phyloP scores from a whole-genome alignment of 352 stramenopile species.

The Phytopythium oedochilum region DNA sequence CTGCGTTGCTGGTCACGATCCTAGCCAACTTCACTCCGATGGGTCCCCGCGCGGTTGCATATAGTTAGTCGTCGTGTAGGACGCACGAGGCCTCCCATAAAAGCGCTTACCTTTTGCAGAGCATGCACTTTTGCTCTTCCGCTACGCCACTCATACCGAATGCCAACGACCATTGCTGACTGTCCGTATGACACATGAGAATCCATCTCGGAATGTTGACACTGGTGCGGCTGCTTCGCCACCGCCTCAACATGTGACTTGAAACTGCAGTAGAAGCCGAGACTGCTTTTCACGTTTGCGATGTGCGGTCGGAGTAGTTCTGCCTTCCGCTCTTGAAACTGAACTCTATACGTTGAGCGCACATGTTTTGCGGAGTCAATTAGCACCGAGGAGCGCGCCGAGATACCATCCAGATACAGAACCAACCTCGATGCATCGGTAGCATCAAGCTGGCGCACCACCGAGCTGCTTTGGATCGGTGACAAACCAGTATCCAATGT shows the following conservation, averaged over 20 bases:
- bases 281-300: constrained; percentile 20
- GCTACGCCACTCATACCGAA: constrained; percentile 70
- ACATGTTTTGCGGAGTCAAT: too few species aligned
- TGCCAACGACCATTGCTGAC: constrained; percentile 39
- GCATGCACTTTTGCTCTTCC: constrained; percentile 55
- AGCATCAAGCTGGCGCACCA: neutral
- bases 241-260: constrained; percentile 18
- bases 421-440: constrained; percentile 34
- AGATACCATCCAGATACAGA: too few species aligned
- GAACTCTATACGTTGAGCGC: constrained; percentile 29
- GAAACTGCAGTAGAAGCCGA: constrained; percentile 63
- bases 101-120: constrained; percentile 45
- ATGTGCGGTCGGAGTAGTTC: constrained; percentile 40
- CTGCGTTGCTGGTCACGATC: neutral
- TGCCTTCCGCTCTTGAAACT: constrained; percentile 51
- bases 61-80: neutral
- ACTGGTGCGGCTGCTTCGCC: neutral
- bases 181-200: constrained; percentile 14
- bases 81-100: too few species aligned
- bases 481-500: neutral
- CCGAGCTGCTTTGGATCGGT: neutral
- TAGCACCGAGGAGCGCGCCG: too few species aligned
- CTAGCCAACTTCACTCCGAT: neutral
- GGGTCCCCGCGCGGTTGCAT: neutral
- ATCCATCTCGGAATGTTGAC: neutral